These are phyloP conservation scores for Debaryomyces maramus DNA, from an alignment of 805 yeast species.

Conservation along the genomic window DNA sequence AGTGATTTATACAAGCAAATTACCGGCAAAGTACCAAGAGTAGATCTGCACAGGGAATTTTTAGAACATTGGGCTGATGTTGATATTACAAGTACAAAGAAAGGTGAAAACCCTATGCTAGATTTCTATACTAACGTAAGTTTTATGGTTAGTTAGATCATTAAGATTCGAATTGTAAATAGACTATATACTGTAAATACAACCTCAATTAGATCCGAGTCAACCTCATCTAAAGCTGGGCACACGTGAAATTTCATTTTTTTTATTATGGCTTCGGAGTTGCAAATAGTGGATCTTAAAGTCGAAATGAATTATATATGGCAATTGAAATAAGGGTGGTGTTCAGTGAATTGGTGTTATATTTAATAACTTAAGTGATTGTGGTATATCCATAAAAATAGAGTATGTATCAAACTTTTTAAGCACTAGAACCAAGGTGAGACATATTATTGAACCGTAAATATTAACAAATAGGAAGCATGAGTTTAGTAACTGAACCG, in stretches of 20 bases:
- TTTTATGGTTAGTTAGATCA: constrained; percentile 49
- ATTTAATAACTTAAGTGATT: too few relatives aligned
- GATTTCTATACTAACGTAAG: constrained; percentile 75
- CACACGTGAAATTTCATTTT: constrained; percentile 1
- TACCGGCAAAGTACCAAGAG: constrained; percentile 57
- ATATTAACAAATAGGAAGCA: too few relatives aligned
- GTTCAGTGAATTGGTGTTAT: too few relatives aligned
- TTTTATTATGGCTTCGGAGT: background rate
- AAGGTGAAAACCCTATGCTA: constrained; percentile 84
- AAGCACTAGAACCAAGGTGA: too few relatives aligned
- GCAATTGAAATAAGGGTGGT: too few relatives aligned
- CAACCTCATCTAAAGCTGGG: too few relatives aligned
- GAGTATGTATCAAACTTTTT: too few relatives aligned
- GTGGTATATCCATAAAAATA: too few relatives aligned
- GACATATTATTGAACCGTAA: too few relatives aligned
- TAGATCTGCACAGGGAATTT: constrained; percentile 62
- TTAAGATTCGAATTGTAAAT: background rate
- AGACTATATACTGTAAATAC: background rate
- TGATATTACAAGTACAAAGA: constrained; percentile 63
- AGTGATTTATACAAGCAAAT: constrained; percentile 62
- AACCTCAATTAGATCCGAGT: background rate
- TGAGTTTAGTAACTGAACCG: background rate
- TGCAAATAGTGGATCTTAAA: too few relatives aligned
- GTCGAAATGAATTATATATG: too few relatives aligned
- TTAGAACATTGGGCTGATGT: constrained; percentile 69